Percentiles rank a stretch among this genome's conserved stretches.
Conservation (phyloP, 2,329 filamentous ascomycete genomes). For the Fusarium euwallaceae region DNA sequence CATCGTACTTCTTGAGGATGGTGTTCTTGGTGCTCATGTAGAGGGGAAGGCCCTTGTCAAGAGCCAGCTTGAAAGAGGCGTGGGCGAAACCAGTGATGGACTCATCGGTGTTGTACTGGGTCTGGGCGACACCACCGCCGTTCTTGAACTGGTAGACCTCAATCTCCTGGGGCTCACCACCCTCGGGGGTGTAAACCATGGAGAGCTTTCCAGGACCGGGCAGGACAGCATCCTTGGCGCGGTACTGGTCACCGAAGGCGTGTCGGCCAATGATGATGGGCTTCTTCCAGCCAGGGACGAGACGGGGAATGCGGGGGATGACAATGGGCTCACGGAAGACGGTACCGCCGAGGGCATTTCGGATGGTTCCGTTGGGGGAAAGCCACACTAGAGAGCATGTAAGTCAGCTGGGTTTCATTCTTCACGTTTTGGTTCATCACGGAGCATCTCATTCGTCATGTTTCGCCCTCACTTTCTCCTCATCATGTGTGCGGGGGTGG, state of each 20-base stretch:
- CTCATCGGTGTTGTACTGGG: constrained; percentile 98
- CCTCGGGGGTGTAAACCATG: constrained; percentile 93
- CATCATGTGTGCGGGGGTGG: constrained; percentile 44
- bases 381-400: constrained; percentile 81
- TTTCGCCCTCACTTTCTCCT: constrained; percentile 24
- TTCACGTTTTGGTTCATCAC: not conserved
- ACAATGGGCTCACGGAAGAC: constrained; percentile 99
- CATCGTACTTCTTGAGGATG: constrained; percentile 98
- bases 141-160: constrained; percentile 92
- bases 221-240: constrained; percentile 91
- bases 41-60: constrained; percentile 88
- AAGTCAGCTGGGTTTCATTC: constrained; percentile 38
- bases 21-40: constrained; percentile 99
- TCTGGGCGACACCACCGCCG: constrained; percentile 89
- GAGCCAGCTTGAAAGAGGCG: constrained; percentile 94
- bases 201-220: constrained; percentile 87
- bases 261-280: constrained; percentile 99
- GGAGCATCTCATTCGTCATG: constrained; percentile 31
- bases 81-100: constrained; percentile 96
- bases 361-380: constrained; percentile 92
- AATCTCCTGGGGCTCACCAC: constrained; percentile 85
- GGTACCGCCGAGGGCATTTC: constrained; percentile 85
- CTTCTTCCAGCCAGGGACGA: constrained; percentile 98
- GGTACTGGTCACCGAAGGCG: constrained; percentile 98
- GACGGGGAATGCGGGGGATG: constrained; percentile 90